Conservation (phyloP, 495 filamentous ascomycete genomes). For the Talaromyces proteolyticus region DNA sequence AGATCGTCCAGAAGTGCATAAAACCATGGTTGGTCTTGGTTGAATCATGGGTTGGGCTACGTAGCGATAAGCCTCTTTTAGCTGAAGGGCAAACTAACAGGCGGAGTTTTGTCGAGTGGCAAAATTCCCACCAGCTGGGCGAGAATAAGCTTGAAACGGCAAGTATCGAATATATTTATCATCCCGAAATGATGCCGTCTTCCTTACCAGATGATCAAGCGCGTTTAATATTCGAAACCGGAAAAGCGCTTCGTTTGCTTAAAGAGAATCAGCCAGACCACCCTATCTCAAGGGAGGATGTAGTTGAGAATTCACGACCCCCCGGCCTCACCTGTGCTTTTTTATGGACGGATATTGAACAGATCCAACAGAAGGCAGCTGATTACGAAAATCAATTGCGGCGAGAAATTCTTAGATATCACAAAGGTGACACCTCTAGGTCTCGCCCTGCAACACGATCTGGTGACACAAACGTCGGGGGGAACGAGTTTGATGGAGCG, state of each 20-base stretch:
- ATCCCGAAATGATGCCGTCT: slow-evolving; percentile 55
- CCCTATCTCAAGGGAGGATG: slow-evolving; percentile 53
- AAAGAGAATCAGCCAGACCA: slow-evolving; percentile 70
- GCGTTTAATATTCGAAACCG: slow-evolving; percentile 67
- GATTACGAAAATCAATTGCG: slow-evolving; percentile 53
- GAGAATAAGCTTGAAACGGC: slow-evolving; percentile 47
- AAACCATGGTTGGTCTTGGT: slow-evolving; percentile 64
- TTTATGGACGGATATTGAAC: slow-evolving; percentile 67
- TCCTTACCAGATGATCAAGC: slow-evolving; percentile 63
- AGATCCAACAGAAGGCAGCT: slow-evolving; percentile 52
- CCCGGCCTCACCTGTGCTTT: slow-evolving; percentile 67
- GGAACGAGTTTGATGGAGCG: not conserved
- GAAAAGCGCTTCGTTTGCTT: slow-evolving; percentile 69
- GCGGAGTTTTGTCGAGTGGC: slow-evolving; percentile 55
- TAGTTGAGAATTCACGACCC: slow-evolving; percentile 35
- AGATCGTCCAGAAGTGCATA: slow-evolving; percentile 59
- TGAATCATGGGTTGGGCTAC: slow-evolving; percentile 74
- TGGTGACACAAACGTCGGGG: not conserved
- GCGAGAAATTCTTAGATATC: slow-evolving; percentile 29
- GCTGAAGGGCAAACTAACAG: slow-evolving; percentile 32
- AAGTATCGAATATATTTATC: slow-evolving; percentile 55
- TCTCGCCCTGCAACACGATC: slow-evolving; percentile 6
- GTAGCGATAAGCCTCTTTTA: slow-evolving; percentile 42
- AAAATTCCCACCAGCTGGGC: slow-evolving; percentile 37
- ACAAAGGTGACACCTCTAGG: slow-evolving; percentile 15